Evolutionary conservation across 164 flowering plant genomes (phyloP).

Genomic region (Chimonanthus salicifolius): DNA sequence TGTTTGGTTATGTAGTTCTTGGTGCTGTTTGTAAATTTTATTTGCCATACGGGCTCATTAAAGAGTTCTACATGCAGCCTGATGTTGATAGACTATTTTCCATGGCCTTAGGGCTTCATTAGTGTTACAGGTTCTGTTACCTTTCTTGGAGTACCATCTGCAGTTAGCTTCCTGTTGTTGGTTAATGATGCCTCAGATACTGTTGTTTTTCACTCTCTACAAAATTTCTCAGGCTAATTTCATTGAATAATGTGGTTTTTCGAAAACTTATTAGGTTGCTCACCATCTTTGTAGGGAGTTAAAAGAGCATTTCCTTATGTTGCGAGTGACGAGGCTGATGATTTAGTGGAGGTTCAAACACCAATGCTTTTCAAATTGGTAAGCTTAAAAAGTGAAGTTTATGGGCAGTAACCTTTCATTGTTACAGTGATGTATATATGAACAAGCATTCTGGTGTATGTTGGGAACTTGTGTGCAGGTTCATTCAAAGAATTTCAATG

Average conservation of each 20-base stretch:
- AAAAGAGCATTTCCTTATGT: constrained; percentile 97
- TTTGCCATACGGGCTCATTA: no score
- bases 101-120: no score
- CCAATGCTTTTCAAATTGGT: constrained; percentile 92
- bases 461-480: constrained; percentile 44
- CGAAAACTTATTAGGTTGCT: background rate
- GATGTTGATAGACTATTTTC: no score
- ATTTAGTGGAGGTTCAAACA: constrained; percentile 72
- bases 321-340: constrained; percentile 76
- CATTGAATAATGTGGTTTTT: no score
- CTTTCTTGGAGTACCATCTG: no score
- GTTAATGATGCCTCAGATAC: background rate
- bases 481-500: constrained; percentile 91
- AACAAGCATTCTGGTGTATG: background rate
- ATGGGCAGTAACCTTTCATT: background rate
- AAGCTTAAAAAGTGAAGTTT: constrained; percentile 10
- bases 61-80: no score
- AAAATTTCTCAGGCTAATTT: background rate
- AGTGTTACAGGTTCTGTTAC: no score
- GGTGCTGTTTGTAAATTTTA: no score
- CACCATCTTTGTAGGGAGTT: constrained; percentile 58
- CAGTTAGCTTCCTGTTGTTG: background rate
- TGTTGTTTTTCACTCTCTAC: background rate
- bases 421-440: background rate
- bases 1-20: no score